These are phyloP conservation scores for Spathaspora girioi DNA, from an alignment of 805 yeast genomes.

Conservation along the genomic window DNA sequence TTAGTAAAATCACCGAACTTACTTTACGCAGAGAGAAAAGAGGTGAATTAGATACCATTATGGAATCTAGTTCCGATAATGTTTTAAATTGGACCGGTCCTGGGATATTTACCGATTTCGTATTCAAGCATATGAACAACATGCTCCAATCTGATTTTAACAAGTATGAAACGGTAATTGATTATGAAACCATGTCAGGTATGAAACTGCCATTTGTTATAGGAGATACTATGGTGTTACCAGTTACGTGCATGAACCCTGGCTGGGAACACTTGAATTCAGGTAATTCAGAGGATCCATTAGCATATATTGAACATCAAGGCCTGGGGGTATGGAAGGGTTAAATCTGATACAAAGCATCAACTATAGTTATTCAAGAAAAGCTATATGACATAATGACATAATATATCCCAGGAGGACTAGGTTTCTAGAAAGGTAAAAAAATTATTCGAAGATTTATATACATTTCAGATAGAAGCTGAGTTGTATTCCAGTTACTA, in stretches of 20 bases:
- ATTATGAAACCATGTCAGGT: conserved; percentile 57
- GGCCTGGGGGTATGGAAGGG: conserved; percentile 64
- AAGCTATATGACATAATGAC: no score
- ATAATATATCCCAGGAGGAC: no score
- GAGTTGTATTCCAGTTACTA: no score
- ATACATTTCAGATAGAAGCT: no score
- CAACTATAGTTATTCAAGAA: no score
- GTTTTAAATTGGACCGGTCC: conserved; percentile 97
- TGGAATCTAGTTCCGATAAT: conserved; percentile 26
- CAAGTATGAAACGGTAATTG: conserved; percentile 22
- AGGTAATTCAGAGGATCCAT: conserved; percentile 45
- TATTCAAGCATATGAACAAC: conserved; percentile 62
- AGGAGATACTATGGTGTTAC: conserved; percentile 68
- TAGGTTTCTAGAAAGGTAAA: no score
- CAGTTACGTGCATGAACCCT: conserved; percentile 70
- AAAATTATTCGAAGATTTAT: no score
- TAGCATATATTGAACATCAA: conserved; percentile 83
- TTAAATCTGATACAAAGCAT: no score
- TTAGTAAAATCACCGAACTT: conserved; percentile 52
- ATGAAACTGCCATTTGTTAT: conserved; percentile 47
- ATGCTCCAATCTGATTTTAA: conserved; percentile 11
- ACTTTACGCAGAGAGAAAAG: conserved; percentile 37
- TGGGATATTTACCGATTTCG: conserved; percentile 84
- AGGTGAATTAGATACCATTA: conserved; percentile 23
- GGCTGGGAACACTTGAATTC: conserved; percentile 47